phyloP scores from a whole-genome alignment of 176 grass and related monocot species.

The Bonia amplexicaulis region DNA sequence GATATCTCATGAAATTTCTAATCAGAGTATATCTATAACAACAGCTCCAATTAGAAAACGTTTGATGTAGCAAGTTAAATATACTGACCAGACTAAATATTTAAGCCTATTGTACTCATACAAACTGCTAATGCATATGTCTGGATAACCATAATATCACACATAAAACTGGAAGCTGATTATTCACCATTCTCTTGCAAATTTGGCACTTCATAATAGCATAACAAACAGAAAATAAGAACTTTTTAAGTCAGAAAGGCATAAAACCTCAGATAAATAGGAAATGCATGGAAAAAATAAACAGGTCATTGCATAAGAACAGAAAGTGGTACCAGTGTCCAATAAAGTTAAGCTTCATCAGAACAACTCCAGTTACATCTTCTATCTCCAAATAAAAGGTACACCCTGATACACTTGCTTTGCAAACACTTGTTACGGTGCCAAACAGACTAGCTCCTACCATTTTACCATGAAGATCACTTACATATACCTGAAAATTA shows the following conservation, averaged over 20 bases:
- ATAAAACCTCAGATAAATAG: neutral
- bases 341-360: conserved; percentile 68
- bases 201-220: neutral
- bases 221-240: neutral
- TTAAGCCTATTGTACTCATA: neutral
- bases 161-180: neutral
- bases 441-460: conserved; percentile 78
- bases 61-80: neutral
- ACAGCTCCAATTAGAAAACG: neutral
- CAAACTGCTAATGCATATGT: neutral
- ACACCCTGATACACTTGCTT: conserved; percentile 42
- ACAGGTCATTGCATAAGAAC: neutral
- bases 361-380: conserved; percentile 62
- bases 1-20: neutral
- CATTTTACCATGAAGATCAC: conserved; percentile 78
- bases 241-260: neutral
- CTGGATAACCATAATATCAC: neutral
- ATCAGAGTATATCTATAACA: neutral
- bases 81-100: neutral
- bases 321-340: conserved; percentile 53
- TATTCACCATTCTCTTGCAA: neutral
- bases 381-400: conserved; percentile 72
- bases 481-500: conserved; percentile 56
- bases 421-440: conserved; percentile 56
- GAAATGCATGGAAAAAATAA: neutral